A percentile compares a stretch with the other conserved stretches of the same genome.
phyloP scores from a whole-genome alignment of 495 filamentous ascomycete genomes.

The Neurospora sp. region DNA sequence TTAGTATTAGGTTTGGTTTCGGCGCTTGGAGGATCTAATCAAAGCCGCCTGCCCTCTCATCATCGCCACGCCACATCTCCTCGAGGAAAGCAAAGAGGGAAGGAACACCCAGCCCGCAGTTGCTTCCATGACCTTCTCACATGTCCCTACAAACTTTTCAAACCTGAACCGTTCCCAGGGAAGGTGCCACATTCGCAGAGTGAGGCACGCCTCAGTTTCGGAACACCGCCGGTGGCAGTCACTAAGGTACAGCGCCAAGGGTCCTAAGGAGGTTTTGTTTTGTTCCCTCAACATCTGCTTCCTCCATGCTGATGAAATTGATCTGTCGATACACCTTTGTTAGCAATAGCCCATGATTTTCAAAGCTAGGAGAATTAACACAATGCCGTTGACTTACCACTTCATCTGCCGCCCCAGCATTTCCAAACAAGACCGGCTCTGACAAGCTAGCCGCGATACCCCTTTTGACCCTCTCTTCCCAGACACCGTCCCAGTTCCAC shows the following conservation, averaged over 20 bases:
- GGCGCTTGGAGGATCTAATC: neutral
- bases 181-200: neutral
- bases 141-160: neutral
- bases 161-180: neutral
- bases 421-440: conserved; percentile 67
- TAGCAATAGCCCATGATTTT: conserved; percentile 8
- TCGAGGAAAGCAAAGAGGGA: neutral
- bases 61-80: neutral
- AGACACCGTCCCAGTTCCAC: conserved; percentile 96
- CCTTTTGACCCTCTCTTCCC: conserved; percentile 72
- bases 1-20: neutral
- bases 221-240: neutral
- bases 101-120: neutral
- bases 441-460: conserved; percentile 67
- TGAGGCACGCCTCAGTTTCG: neutral
- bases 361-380: neutral
- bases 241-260: conserved; percentile 25
- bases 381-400: conserved; percentile 39
- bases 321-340: conserved; percentile 39
- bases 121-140: neutral
- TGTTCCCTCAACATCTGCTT: conserved; percentile 44
- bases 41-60: neutral
- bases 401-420: conserved; percentile 51
- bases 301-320: conserved; percentile 57
- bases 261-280: conserved; percentile 52